These are phyloP conservation scores for Punica granatum DNA, from an alignment of 345 rosid species.

Conservation along the genomic window DNA sequence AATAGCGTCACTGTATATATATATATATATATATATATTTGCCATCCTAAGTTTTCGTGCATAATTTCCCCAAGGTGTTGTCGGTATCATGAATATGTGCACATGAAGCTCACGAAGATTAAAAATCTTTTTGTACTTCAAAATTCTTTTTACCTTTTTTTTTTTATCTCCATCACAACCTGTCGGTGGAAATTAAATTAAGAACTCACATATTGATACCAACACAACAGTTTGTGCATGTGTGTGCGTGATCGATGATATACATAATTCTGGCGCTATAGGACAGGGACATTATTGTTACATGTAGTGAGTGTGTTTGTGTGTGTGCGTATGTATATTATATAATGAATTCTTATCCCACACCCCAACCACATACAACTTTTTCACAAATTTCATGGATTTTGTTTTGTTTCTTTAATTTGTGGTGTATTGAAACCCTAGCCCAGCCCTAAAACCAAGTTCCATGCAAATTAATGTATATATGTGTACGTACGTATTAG, in stretches of 20 bases:
- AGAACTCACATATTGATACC: not conserved
- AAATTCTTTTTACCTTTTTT: not conserved
- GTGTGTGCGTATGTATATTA: too few species aligned
- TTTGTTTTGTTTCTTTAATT: not conserved
- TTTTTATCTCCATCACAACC: not conserved
- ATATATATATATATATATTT: too few species aligned
- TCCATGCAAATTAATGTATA: too few species aligned
- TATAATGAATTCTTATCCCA: too few species aligned
- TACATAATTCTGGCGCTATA: not conserved
- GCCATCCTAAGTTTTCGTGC: too few species aligned
- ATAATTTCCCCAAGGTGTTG: not conserved
- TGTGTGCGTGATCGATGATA: not conserved
- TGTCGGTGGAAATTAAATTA: not conserved
- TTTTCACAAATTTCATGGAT: not conserved
- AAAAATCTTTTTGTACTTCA: too few species aligned
- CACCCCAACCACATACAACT: not conserved
- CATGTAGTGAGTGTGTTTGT: not conserved
- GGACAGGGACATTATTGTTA: conserved; percentile 2
- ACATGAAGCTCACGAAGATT: not conserved
- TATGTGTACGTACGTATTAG: too few species aligned
- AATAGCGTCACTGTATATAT: too few species aligned
- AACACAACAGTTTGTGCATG: not conserved
- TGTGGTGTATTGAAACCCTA: not conserved
- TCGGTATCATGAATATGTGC: not conserved
- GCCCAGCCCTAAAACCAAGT: not conserved